phyloP scores from a whole-genome alignment of 2,329 filamentous ascomycete genomes.

The Pyricularia grisea region DNA sequence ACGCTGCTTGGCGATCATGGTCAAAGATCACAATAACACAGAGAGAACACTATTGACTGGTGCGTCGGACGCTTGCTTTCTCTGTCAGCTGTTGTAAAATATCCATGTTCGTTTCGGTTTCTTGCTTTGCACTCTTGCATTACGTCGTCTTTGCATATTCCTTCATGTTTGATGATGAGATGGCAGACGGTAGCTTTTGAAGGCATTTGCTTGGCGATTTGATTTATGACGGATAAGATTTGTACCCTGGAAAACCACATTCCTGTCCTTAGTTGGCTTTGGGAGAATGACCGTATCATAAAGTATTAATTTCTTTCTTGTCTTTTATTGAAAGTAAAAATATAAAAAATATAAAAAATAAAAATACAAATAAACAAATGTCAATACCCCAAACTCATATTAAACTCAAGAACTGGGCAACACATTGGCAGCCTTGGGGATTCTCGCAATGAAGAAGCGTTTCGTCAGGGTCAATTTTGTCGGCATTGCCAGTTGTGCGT shows the following conservation, averaged over 20 bases:
- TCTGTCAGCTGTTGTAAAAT: not conserved
- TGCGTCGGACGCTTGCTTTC: not conserved
- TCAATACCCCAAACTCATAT: no score
- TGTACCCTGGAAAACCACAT: not conserved
- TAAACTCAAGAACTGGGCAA: not conserved
- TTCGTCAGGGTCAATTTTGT: not conserved
- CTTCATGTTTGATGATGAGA: not conserved
- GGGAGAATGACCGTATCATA: not conserved
- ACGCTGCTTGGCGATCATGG: conserved; percentile 1
- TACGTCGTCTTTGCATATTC: not conserved
- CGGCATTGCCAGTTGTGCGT: not conserved
- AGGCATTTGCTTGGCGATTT: not conserved
- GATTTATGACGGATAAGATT: not conserved
- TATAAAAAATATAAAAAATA: no score
- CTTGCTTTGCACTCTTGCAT: not conserved
- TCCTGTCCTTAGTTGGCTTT: not conserved
- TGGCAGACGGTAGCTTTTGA: not conserved
- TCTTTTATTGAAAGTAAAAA: no score
- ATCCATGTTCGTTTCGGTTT: not conserved
- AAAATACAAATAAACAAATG: no score
- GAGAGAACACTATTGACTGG: not conserved
- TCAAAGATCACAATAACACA: not conserved
- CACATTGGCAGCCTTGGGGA: not conserved
- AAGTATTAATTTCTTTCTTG: no score
- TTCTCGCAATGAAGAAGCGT: not conserved